These are phyloP conservation scores for Somion occarium DNA, from an alignment of 1,284 basidiomycete species.

Conservation along the genomic window DNA sequence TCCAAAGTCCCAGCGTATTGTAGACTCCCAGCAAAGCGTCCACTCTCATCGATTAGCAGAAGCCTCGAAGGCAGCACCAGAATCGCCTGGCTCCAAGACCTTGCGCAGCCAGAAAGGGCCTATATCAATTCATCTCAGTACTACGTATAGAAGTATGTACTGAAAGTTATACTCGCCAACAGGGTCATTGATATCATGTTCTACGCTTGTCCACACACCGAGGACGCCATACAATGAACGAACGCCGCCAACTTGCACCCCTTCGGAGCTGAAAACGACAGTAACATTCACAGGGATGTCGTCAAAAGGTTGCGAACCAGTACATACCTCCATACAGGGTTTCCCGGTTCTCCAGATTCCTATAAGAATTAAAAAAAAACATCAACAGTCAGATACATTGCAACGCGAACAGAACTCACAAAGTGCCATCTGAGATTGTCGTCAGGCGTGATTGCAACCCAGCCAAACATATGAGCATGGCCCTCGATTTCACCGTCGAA, in stretches of 20 bases:
- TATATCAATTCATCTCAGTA: background rate
- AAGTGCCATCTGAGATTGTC: constrained; percentile 59
- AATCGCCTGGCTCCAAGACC: no score
- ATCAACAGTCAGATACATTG: no score
- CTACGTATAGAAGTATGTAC: background rate
- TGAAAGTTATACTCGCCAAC: constrained; percentile 25
- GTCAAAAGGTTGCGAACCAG: background rate
- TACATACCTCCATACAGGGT: constrained; percentile 58
- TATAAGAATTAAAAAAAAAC: constrained; percentile 18
- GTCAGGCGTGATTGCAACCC: constrained; percentile 52
- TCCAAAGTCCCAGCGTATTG: no score
- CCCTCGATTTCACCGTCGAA: constrained; percentile 48
- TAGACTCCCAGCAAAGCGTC: no score
- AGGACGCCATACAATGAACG: constrained; percentile 56
- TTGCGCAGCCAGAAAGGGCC: background rate
- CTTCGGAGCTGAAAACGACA: constrained; percentile 46
- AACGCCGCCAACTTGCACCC: constrained; percentile 56
- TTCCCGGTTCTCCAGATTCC: constrained; percentile 53
- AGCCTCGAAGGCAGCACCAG: no score
- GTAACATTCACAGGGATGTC: background rate
- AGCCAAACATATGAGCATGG: constrained; percentile 43
- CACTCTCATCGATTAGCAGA: no score
- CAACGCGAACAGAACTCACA: constrained; percentile 35
- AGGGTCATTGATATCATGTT: constrained; percentile 47
- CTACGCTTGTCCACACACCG: constrained; percentile 65